Evolutionary conservation across 805 yeast species (phyloP).

Genomic region (Jamesozyma spencerorum): DNA sequence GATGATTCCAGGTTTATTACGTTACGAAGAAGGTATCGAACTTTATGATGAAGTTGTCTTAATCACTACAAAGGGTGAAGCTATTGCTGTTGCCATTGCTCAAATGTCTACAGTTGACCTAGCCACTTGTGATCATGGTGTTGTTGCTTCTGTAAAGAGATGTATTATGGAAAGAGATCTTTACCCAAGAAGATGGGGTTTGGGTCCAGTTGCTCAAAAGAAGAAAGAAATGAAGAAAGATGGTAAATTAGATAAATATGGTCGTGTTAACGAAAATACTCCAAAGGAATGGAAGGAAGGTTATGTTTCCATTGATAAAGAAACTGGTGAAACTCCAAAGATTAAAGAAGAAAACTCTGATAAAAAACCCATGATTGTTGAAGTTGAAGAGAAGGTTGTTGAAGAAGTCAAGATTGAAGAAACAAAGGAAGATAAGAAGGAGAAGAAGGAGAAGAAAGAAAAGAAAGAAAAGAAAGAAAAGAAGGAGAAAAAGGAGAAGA

Average conservation of each 20-base stretch:
- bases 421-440: conserved; percentile 45
- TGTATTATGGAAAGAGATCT: conserved; percentile 99
- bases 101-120: conserved; percentile 98
- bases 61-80: conserved; percentile 99
- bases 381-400: conserved; percentile 36
- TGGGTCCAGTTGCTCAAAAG: conserved; percentile 97
- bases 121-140: conserved; percentile 95
- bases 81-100: conserved; percentile 95
- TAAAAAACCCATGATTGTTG: conserved; percentile 5
- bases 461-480: conserved; percentile 30
- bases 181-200: conserved; percentile 99
- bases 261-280: conserved; percentile 87
- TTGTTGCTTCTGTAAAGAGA: conserved; percentile 96
- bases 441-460: conserved; percentile 45
- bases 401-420: conserved; percentile 44
- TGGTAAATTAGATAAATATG: conserved; percentile 94
- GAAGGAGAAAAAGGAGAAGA: conserved; percentile 35
- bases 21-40: conserved; percentile 97
- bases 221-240: conserved; percentile 96
- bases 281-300: conserved; percentile 86
- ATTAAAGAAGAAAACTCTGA: conserved; percentile 32
- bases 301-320: conserved; percentile 61
- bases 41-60: conserved; percentile 94
- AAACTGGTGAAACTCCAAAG: conserved; percentile 21
- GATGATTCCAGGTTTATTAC: conserved; percentile 96